A percentile compares a stretch with the other conserved stretches of the same genome.
Evolutionary conservation across 176 grass and related monocot species (phyloP).

Genomic region (Musa schizocarpa): DNA sequence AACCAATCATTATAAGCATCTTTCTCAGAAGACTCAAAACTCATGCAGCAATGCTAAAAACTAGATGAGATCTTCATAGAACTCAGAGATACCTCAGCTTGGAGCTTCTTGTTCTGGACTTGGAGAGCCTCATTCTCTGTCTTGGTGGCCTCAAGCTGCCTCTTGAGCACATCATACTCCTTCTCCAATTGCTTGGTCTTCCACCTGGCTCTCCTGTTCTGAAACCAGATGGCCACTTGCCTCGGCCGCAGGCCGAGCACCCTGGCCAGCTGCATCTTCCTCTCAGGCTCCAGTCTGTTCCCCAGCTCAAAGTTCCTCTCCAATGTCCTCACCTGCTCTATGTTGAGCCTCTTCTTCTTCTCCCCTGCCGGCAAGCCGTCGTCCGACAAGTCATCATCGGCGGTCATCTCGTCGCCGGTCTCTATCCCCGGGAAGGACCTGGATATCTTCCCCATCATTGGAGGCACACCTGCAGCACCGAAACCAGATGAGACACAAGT

Average conservation of each 20-base stretch:
- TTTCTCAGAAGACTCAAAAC: constrained; percentile 32
- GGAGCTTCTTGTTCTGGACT: constrained; percentile 21
- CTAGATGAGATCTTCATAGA: not conserved
- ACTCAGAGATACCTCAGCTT: constrained; percentile 3
- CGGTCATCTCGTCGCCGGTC: constrained; percentile 24
- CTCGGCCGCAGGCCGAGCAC: constrained; percentile 18
- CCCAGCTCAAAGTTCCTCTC: constrained; percentile 23
- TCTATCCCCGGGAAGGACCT: constrained; percentile 38
- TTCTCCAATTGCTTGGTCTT: constrained; percentile 25
- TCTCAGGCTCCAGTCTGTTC: constrained; percentile 25
- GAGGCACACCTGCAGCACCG: constrained; percentile 41
- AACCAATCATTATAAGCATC: constrained; percentile 32
- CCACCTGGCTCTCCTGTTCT: constrained; percentile 24
- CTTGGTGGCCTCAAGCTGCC: constrained; percentile 8
- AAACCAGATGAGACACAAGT: not conserved
- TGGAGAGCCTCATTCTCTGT: constrained; percentile 13
- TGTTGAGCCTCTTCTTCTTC: constrained; percentile 93
- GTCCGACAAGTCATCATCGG: constrained; percentile 80
- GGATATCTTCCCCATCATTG: constrained; percentile 71
- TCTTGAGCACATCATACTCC: constrained; percentile 22
- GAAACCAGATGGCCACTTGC: constrained; percentile 28
- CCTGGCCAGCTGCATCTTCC: constrained; percentile 21
- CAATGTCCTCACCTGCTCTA: constrained; percentile 84
- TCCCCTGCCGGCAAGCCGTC: constrained; percentile 75
- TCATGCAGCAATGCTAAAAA: not conserved